Base-by-base conservation (phyloP, 2,329 filamentous ascomycete genomes). In the Ilyonectria robusta region DNA sequence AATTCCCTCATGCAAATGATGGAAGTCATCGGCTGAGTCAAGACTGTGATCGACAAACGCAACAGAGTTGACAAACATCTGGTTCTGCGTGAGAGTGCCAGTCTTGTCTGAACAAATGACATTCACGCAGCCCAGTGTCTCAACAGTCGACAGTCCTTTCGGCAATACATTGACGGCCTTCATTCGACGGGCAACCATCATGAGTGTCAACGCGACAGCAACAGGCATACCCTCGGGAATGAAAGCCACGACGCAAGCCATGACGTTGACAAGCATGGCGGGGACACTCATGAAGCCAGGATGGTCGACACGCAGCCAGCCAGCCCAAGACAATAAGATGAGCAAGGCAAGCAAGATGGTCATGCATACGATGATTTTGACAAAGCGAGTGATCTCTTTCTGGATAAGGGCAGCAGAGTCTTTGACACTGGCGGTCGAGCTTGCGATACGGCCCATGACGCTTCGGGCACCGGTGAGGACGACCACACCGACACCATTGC, bases 311-410 rank as follows among this genome's bases (percentile, higher is more conserved):
- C 80, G 75, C 2, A 84, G 71, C 83, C 83, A 84, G 3, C 76
- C 81, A 5, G 77, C 71, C 83, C 83, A 87, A 1, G 84, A 83
- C 50, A 87, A 77, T 3, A 84, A 71, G 21, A 87, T 85, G 0
- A 80, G 47, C 0, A 80, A 72, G 0, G 81, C 82, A 10, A 84
- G 74, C 17, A 79, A 29, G 15, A 84, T 37, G 0, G 82, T 84
- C 53, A 84, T 54, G 57, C 62, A 67, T 19, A 83, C 78, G 31
- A 85, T 84, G 66, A 84, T 84, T 6, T 64, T 68, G 11, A 85
- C 82, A 13, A 85, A 85, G 29, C 82, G 82, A 33, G 72, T 78
- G 37, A 85, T 84, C 69, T 85, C 83, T 4, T 66, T 68, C 58
- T 82, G 83, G 46, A 84, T 83, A 7, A 83, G 75, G 0, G 83